phyloP scores from a whole-genome alignment of 306 rosid genomes.

The Trifolium subterraneum region DNA sequence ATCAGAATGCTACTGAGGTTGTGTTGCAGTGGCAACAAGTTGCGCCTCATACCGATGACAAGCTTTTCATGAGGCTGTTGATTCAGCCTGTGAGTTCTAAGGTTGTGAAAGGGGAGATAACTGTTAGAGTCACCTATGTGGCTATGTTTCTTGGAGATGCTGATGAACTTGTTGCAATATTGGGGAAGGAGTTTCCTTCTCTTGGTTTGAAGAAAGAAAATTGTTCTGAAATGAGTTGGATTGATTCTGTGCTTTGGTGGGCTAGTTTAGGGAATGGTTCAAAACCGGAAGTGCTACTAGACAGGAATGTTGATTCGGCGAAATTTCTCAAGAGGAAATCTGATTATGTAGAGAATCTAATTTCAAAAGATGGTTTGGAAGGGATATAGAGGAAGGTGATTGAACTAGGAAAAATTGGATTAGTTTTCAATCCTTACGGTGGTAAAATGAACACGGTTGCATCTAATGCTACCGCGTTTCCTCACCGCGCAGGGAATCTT shows the following conservation, averaged over 20 bases:
- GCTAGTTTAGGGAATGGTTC: conserved; percentile 30
- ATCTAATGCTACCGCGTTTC: conserved; percentile 46
- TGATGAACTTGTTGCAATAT: conserved; percentile 44
- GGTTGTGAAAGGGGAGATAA: conserved; percentile 47
- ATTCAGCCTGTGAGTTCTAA: conserved; percentile 61
- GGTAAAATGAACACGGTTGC: conserved; percentile 48
- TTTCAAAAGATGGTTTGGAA: conserved; percentile 47
- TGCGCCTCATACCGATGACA: conserved; percentile 50
- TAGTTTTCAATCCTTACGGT: conserved; percentile 59
- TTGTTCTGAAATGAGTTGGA: conserved; percentile 63
- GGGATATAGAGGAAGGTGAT: conserved; percentile 49
- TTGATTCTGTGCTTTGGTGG: conserved; percentile 57
- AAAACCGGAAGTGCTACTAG: conserved; percentile 42
- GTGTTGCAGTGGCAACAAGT: conserved; percentile 72
- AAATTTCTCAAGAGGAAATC: conserved; percentile 52
- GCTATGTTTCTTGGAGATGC: conserved; percentile 60
- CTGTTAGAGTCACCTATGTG: conserved; percentile 45
- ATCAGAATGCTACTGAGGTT: conserved; percentile 58
- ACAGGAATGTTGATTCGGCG: conserved; percentile 28
- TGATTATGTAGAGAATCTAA: conserved; percentile 52
- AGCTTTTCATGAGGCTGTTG: conserved; percentile 65
- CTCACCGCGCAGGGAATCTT: conserved; percentile 52
- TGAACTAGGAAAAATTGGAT: conserved; percentile 47
- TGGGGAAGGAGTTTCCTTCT: conserved; percentile 58
- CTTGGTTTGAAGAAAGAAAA: conserved; percentile 56